Conservation (phyloP, 176 grass and related monocot genomes). For the Triticum dicoccoides region DNA sequence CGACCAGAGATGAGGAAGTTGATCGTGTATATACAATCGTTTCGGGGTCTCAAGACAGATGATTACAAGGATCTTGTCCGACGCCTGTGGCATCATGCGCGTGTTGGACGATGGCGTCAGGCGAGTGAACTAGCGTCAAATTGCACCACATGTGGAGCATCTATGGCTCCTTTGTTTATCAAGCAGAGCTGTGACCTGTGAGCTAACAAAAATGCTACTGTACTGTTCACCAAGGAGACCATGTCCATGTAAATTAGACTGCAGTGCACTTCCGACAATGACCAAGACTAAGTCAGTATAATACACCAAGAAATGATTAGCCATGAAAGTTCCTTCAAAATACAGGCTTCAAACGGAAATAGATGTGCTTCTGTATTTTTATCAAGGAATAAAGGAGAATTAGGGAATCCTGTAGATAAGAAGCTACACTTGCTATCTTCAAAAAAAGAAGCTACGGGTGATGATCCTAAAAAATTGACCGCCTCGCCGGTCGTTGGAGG, state of each 20-base stretch:
- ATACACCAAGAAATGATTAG: neutral
- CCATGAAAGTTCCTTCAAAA: neutral
- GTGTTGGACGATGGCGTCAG: constrained; percentile 11
- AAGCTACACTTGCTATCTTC: neutral
- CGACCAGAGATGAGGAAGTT: constrained; percentile 4
- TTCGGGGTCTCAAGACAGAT: neutral
- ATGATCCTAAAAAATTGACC: no score
- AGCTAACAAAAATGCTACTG: neutral
- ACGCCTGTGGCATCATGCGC: constrained; percentile 14
- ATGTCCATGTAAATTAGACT: neutral
- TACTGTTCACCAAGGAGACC: neutral
- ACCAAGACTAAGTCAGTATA: neutral
- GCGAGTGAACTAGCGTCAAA: neutral
- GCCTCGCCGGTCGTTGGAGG: no score
- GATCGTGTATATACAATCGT: neutral
- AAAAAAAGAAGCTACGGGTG: no score
- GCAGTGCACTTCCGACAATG: neutral
- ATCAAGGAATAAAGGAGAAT: neutral
- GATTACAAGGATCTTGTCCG: constrained; percentile 17
- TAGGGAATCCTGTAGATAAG: neutral
- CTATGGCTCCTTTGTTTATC: neutral
- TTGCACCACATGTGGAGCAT: constrained; percentile 27
- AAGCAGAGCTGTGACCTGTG: neutral
- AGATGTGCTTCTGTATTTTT: neutral
- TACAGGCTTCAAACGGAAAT: no score